Conservation (phyloP, 1,284 basidiomycete species). For the Agroathelia rolfsii region DNA sequence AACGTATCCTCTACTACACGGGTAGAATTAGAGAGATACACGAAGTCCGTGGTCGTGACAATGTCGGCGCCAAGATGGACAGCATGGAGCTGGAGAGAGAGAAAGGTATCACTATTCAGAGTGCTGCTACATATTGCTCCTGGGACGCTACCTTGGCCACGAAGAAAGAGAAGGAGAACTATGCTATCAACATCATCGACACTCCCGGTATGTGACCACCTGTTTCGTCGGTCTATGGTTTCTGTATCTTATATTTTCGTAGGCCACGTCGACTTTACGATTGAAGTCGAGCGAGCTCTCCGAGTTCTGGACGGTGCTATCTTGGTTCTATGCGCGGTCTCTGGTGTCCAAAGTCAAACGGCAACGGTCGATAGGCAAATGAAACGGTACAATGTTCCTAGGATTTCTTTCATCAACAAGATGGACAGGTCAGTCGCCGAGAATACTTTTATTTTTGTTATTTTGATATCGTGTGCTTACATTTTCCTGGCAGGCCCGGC, state of each 20-base stretch:
- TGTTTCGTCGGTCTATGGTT: background rate
- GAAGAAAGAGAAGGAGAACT: constrained; percentile 67
- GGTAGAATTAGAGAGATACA: constrained; percentile 95
- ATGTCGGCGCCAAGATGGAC: constrained; percentile 99
- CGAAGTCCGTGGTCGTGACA: constrained; percentile 92
- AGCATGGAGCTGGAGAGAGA: constrained; percentile 98
- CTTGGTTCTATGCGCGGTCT: constrained; percentile 92
- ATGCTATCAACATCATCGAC: constrained; percentile 97
- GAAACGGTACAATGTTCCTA: constrained; percentile 91
- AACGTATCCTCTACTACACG: constrained; percentile 94
- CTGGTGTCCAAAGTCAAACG: constrained; percentile 97
- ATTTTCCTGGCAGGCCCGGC: constrained; percentile 58
- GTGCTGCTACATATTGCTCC: constrained; percentile 96
- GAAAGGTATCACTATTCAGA: constrained; percentile 99
- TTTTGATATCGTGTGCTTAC: constrained; percentile 6
- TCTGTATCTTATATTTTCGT: background rate
- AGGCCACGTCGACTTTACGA: constrained; percentile 99
- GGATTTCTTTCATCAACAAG: constrained; percentile 98
- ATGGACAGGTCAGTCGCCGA: constrained; percentile 84
- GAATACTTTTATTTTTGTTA: constrained; percentile 7
- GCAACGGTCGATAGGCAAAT: constrained; percentile 99
- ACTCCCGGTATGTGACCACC: constrained; percentile 64
- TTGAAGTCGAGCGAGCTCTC: constrained; percentile 95
- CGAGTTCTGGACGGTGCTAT: constrained; percentile 96
- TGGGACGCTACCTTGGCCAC: constrained; percentile 74